phyloP scores from a whole-genome alignment of 345 rosid genomes.

The Hypericum perforatum region DNA sequence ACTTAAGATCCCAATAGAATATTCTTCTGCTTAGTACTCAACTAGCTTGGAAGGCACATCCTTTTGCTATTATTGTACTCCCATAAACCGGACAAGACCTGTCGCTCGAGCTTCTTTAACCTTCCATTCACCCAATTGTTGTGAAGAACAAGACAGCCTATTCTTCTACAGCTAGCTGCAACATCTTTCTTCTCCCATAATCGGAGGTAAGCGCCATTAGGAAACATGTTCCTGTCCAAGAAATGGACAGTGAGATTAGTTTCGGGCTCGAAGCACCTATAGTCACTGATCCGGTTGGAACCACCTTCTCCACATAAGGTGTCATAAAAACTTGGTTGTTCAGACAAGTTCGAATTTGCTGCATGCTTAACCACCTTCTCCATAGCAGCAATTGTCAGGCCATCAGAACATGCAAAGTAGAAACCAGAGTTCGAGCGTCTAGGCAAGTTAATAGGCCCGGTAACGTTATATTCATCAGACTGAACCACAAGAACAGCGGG shows the following conservation, averaged over 20 bases:
- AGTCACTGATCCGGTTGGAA: constrained; percentile 36
- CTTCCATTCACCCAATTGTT: constrained; percentile 85
- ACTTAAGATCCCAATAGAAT: constrained; percentile 1
- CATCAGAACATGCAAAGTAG: constrained; percentile 60
- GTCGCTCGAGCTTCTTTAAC: constrained; percentile 72
- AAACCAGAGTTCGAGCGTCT: constrained; percentile 88
- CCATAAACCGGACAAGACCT: constrained; percentile 68
- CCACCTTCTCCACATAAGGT: constrained; percentile 86
- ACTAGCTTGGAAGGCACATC: constrained; percentile 48
- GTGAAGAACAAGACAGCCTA: constrained; percentile 61
- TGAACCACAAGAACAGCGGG: constrained; percentile 70
- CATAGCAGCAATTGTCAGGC: constrained; percentile 53
- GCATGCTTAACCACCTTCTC: constrained; percentile 91
- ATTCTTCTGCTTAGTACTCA: constrained; percentile 1
- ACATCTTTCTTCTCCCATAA: constrained; percentile 60
- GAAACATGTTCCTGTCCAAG: constrained; percentile 73
- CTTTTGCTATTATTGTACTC: constrained; percentile 60
- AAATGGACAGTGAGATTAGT: constrained; percentile 59
- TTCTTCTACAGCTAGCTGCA: constrained; percentile 43
- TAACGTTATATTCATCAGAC: constrained; percentile 71
- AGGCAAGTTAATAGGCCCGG: constrained; percentile 76
- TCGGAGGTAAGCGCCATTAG: constrained; percentile 75
- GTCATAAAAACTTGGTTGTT: constrained; percentile 94
- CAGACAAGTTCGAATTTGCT: constrained; percentile 59
- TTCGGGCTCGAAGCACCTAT: constrained; percentile 57